Conservation (phyloP, 768 basidiomycete species). For the Auriscalpium vulgare region DNA sequence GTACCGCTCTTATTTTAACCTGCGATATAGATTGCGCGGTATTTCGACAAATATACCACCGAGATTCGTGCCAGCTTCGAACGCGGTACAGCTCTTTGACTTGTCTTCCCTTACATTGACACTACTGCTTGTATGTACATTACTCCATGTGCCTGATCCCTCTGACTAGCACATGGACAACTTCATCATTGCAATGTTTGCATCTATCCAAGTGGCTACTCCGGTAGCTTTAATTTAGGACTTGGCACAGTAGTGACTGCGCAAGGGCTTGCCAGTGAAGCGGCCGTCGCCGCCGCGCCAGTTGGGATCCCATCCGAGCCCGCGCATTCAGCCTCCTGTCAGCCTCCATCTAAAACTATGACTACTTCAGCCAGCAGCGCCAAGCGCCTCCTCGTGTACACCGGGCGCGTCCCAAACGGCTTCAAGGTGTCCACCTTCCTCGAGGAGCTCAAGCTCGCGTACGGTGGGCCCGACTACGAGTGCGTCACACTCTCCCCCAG, state of each 20-base stretch:
- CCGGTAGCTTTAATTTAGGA: no score
- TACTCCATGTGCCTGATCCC: no score
- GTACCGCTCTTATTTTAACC: neutral
- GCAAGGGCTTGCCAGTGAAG: no score
- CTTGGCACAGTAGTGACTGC: no score
- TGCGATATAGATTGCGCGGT: constrained; percentile 68
- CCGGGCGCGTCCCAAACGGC: constrained; percentile 47
- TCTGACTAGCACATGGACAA: no score
- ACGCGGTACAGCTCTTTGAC: constrained; percentile 86
- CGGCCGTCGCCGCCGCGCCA: no score
- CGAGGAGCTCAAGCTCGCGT: constrained; percentile 48
- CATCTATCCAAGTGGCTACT: no score
- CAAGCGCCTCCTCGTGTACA: constrained; percentile 15
- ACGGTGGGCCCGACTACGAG: constrained; percentile 41
- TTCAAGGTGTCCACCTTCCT: constrained; percentile 42
- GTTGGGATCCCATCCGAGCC: no score
- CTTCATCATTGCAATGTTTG: no score
- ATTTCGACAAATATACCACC: constrained; percentile 94
- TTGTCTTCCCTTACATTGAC: neutral
- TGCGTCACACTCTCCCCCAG: constrained; percentile 19
- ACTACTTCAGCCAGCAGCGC: neutral
- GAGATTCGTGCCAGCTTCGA: constrained; percentile 98
- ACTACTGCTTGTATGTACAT: neutral
- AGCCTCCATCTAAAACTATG: no score
- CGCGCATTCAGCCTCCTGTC: no score